Base-by-base conservation (phyloP, 805 yeast genomes). In the Kodamaea nitidulidarum region DNA sequence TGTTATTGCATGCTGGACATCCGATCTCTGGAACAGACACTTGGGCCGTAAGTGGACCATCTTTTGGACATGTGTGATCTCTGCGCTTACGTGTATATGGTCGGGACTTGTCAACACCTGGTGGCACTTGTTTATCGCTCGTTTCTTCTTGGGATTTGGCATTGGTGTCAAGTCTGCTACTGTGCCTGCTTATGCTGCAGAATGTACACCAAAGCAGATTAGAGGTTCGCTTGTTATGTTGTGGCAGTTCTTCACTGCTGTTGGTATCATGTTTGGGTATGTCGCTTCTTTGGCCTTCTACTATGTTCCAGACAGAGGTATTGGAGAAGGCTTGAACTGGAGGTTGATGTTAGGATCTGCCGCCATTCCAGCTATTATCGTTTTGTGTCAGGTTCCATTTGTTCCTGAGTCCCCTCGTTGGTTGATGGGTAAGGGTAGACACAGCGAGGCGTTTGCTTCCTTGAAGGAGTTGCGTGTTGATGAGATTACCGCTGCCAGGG, bases 241-340 rank as follows among this genome's bases (percentile, higher is more conserved):
- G 61, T 81, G 85, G 84, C 87, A 81, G 61, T 76, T 78, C 49
- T 80, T 80, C 67, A 80, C 85, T 15, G 86, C 87, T 2, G 75
- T 80, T 39, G 88, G 88, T 43, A 79, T 81, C 46, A 75, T 78
- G 75, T 65, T 81, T 47, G 87, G 86, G 12, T 76, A 78, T 43
- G 76, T 78, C 24, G 67, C 80, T 15, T 69, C 73, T 15, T 69
- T 80, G 42, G 82, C 80, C 1, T 78, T 80, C 53, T 78, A 75
- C 61, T 61, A 67, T 33, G 77, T 81, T 32, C 72, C 75, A 2
- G 56, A 52, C 28, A 61, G 60, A 36, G 72, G 73, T 20, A 66
- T 76, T 38, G 57, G 71, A 17, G 64, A 66, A 7, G 74, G 73
- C 15, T 56, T 65, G 32, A 70, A 83, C 36, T 80, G 81, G 72